Percentiles rank a stretch among this genome's conserved stretches.
These are phyloP conservation scores for Aspergillus clavatus DNA, from an alignment of 2,329 filamentous ascomycete genomes.

Conservation along the genomic window DNA sequence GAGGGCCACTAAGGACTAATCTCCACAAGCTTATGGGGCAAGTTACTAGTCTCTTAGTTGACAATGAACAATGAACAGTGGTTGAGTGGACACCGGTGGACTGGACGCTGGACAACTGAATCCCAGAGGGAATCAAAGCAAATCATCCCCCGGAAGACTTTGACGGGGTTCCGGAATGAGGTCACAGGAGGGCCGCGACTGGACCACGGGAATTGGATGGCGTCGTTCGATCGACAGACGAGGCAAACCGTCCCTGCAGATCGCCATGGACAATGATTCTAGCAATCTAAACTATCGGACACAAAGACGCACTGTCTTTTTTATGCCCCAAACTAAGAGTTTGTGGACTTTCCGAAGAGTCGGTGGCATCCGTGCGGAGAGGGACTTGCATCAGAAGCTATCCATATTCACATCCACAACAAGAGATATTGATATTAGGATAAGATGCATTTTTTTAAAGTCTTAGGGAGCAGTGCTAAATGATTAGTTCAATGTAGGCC, in stretches of 20 bases:
- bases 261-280: neutral
- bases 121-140: too few relatives aligned
- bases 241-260: constrained; percentile 11
- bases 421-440: neutral
- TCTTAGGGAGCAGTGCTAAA: neutral
- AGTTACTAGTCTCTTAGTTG: too few relatives aligned
- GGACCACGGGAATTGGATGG: constrained; percentile 6
- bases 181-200: constrained; percentile 13
- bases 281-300: neutral
- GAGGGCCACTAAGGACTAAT: too few relatives aligned
- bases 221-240: constrained; percentile 4
- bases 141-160: too few relatives aligned
- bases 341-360: too few relatives aligned
- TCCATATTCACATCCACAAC: neutral
- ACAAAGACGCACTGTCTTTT: too few relatives aligned
- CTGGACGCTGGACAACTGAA: too few relatives aligned
- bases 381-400: neutral
- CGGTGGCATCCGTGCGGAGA: neutral
- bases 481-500: neutral
- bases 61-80: too few relatives aligned
- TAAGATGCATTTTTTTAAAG: neutral
- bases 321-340: too few relatives aligned
- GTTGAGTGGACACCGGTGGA: too few relatives aligned
- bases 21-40: constrained; percentile 12
- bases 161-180: constrained; percentile 13